Evolutionary conservation across 768 basidiomycete genomes (phyloP).

Genomic region (Lyophyllum semitale): DNA sequence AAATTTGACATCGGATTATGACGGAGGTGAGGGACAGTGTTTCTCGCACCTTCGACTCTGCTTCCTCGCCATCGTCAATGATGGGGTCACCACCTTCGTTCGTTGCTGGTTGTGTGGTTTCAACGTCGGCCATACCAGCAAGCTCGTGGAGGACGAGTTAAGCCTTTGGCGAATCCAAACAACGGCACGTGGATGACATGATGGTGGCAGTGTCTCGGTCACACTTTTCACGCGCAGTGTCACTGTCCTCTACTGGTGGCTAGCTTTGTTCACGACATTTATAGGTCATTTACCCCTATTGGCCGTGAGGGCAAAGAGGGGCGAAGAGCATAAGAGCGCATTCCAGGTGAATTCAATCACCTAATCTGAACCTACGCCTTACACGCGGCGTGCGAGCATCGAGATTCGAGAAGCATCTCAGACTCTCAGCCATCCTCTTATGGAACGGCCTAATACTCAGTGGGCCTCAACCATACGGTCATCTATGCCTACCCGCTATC

Average conservation of each 20-base stretch:
- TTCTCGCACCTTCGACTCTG: constrained; percentile 55
- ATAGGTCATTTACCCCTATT: neutral
- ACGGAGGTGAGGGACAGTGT: constrained; percentile 4
- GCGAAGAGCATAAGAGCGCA: constrained; percentile 15
- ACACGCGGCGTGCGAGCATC: neutral
- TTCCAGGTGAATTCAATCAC: constrained; percentile 7
- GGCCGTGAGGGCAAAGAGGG: neutral
- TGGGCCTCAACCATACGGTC: constrained; percentile 5
- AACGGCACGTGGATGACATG: constrained; percentile 17
- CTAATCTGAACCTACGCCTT: constrained; percentile 1
- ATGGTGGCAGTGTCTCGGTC: constrained; percentile 6
- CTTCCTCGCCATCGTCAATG: constrained; percentile 65
- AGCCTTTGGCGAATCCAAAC: constrained; percentile 21
- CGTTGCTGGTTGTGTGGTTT: constrained; percentile 41
- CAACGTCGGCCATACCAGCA: constrained; percentile 51
- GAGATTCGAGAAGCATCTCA: too few relatives aligned
- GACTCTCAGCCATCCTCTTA: constrained; percentile 2
- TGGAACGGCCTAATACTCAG: neutral
- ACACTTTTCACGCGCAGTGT: neutral
- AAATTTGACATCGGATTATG: constrained; percentile 17
- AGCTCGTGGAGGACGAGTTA: constrained; percentile 8
- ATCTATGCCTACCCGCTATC: neutral
- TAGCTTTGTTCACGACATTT: neutral
- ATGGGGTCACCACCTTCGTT: constrained; percentile 35
- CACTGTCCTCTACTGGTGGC: neutral